Base-by-base conservation (phyloP, 2,329 filamentous ascomycete species). In the Xylariaceae sp. region DNA sequence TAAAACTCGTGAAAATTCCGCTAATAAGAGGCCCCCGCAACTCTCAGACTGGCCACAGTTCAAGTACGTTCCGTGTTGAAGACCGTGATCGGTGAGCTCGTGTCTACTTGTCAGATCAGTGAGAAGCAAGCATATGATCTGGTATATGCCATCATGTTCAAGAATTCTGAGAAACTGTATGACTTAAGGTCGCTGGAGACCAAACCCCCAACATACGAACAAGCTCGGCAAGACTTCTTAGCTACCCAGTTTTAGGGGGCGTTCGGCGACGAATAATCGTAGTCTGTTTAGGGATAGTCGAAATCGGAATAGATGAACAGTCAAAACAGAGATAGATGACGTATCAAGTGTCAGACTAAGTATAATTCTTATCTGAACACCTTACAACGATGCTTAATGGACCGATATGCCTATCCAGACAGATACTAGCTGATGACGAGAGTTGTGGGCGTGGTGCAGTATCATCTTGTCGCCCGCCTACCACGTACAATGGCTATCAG, bases 121-220 rank as follows among this genome's bases (percentile, higher is more conserved):
- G 71, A 79, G 54, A 58, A 69, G 6, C 81, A 89, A 60, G 87
- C 87, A 1, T 77, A 83, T 7, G 68, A 77, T 22, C 74, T 87
- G 3, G 83, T 82, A 0, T 78, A 81, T 43, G 81, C 86, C 48
- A 77, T 94, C 1, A 70, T 94, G 9, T 94, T 91, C 70, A 75
- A 81, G 54, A 95, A 90, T 57, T 81, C 89, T 0, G 92, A 91
- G 61, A 70, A 73, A n/a, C 70, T 94, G 0, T 95, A 94, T 62
- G 72, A 77, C 11, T 75, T 95, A 7, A 27, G 4, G 4, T 27
- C 22, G 22, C 22, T 27, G 4, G 4, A 5, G 22, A 4, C 4
- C 22, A 7, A 27, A 27, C 4, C 22, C 22, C 22, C 22, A 27
- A 27, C 22, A 27, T 27, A 27, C 7, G 22, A 27, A 27, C 22